A percentile compares a stretch with the other conserved stretches of the same genome.
Evolutionary conservation across 345 rosid species (phyloP).

Genomic region (Gossypium stocksii): DNA sequence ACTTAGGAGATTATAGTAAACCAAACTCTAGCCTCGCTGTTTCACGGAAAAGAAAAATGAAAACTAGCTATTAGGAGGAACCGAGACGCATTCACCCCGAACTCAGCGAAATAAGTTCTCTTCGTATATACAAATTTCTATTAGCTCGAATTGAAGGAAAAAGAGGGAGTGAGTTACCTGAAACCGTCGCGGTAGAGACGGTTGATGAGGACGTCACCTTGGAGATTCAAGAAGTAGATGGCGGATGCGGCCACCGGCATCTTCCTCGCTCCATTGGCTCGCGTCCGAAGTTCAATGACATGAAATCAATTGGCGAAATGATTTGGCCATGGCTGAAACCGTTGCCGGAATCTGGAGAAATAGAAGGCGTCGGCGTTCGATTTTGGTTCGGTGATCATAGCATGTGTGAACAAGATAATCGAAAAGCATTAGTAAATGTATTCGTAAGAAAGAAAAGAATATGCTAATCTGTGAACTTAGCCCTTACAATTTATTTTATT

Average conservation of each 20-base stretch:
- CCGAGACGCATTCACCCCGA: not conserved
- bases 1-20: not conserved
- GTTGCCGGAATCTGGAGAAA: not conserved
- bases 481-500: too few species aligned
- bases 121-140: not conserved
- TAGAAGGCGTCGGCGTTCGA: not conserved
- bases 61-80: not conserved
- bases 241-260: slow-evolving; percentile 53
- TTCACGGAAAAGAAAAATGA: not conserved
- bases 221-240: slow-evolving; percentile 54
- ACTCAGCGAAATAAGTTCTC: not conserved
- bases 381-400: not conserved
- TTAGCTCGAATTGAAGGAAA: not conserved
- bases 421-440: not conserved
- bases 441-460: not conserved
- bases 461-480: too few species aligned
- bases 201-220: slow-evolving; percentile 95
- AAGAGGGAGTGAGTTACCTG: slow-evolving; percentile 44
- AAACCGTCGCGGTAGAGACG: slow-evolving; percentile 96
- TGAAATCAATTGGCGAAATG: not conserved
- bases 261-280: slow-evolving; percentile 48
- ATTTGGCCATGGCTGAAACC: not conserved
- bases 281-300: not conserved
- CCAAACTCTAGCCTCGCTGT: not conserved
- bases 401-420: not conserved